A percentile compares a stretch with the other conserved stretches of the same genome.
Evolutionary conservation across 768 basidiomycete genomes (phyloP).

Genomic region (Mycena metata): DNA sequence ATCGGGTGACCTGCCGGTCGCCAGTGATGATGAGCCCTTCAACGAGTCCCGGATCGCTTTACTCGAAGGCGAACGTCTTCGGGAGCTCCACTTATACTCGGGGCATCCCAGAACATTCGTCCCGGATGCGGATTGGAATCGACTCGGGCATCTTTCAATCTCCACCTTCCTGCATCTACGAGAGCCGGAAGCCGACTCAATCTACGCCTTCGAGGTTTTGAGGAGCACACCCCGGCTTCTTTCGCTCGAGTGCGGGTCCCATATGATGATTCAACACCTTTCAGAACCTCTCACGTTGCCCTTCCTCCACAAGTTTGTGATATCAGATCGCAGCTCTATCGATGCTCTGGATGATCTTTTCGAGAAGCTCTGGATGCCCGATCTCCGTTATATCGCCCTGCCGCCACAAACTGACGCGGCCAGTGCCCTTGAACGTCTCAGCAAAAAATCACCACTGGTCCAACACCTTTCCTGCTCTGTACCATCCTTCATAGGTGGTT

Average conservation of each 20-base stretch:
- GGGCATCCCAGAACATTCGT: too few species aligned
- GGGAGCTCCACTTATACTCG: not conserved
- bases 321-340: not conserved
- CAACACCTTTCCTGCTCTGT: not conserved
- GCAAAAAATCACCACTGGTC: not conserved
- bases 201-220: too few species aligned
- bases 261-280: not conserved
- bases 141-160: too few species aligned
- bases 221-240: constrained; percentile 1
- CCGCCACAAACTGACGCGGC: not conserved
- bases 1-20: not conserved
- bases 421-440: not conserved
- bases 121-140: too few species aligned
- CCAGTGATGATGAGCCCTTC: too few species aligned
- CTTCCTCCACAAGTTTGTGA: not conserved
- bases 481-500: too few species aligned
- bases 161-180: too few species aligned
- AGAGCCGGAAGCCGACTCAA: too few species aligned
- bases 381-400: not conserved
- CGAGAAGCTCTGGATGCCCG: not conserved
- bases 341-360: not conserved
- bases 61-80: not conserved
- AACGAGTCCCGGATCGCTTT: not conserved
- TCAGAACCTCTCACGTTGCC: not conserved
- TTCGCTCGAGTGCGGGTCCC: too few species aligned